A percentile compares a stretch with the other conserved stretches of the same genome.
Evolutionary conservation across 352 stramenopile genomes (phyloP).

Genomic region (Pythium coloratum): DNA sequence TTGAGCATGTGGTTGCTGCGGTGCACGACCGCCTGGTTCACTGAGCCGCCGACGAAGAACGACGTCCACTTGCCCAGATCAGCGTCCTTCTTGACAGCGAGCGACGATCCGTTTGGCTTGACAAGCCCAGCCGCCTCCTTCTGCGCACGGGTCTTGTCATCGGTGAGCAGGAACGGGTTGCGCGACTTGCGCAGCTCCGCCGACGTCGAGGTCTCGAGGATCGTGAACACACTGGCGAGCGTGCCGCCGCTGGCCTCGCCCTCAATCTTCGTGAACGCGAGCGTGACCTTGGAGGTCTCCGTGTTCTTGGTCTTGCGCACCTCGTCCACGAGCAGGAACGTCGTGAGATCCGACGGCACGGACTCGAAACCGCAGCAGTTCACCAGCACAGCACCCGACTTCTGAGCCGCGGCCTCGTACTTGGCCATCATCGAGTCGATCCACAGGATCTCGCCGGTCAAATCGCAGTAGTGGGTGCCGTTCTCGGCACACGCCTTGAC

Average conservation of each 20-base stretch:
- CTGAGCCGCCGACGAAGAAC: conserved; percentile 72
- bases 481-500: conserved; percentile 84
- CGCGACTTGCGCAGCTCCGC: conserved; percentile 39
- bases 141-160: conserved; percentile 36
- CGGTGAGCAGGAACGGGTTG: conserved; percentile 66
- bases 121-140: conserved; percentile 37
- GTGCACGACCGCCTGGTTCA: conserved; percentile 87
- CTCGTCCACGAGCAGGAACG: conserved; percentile 65
- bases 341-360: conserved; percentile 85
- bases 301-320: conserved; percentile 56
- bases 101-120: conserved; percentile 33
- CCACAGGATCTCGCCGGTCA: conserved; percentile 91
- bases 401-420: conserved; percentile 51
- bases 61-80: conserved; percentile 57
- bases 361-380: conserved; percentile 90
- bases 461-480: conserved; percentile 90
- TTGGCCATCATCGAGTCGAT: conserved; percentile 78
- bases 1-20: conserved; percentile 62
- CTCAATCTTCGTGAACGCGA: conserved; percentile 51
- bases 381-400: conserved; percentile 80
- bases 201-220: conserved; percentile 51
- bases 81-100: conserved; percentile 66
- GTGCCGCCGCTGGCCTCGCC: conserved; percentile 66
- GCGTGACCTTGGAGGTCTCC: conserved; percentile 35
- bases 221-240: conserved; percentile 49